Evolutionary conservation across 2,329 filamentous ascomycete genomes (phyloP).

Genomic region (Domatiomyces globalis): DNA sequence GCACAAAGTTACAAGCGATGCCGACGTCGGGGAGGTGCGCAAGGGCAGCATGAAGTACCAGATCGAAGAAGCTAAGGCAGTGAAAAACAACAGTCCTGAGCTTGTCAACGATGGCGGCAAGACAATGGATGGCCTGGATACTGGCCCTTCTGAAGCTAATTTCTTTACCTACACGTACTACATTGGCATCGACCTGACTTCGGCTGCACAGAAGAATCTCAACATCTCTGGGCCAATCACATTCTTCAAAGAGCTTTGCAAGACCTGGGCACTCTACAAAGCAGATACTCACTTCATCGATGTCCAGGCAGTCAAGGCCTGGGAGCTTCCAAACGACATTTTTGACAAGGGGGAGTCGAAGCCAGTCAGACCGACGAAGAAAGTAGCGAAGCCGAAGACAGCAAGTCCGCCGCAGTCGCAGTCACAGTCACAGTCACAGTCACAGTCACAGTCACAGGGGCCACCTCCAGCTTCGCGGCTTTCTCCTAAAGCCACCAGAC

Average conservation of each 20-base stretch:
- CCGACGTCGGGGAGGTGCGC: conserved; percentile 48
- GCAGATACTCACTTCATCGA: conserved; percentile 62
- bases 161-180: conserved; percentile 89
- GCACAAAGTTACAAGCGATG: conserved; percentile 52
- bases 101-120: conserved; percentile 33
- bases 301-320: conserved; percentile 74
- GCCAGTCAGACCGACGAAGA: conserved; percentile 46
- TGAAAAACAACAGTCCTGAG: conserved; percentile 36
- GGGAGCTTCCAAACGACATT: conserved; percentile 76
- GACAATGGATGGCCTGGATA: conserved; percentile 27
- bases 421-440: neutral
- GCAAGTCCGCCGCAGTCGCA: neutral
- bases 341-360: conserved; percentile 61
- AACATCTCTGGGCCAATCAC: conserved; percentile 59
- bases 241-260: conserved; percentile 75
- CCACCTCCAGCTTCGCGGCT: neutral
- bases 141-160: conserved; percentile 26
- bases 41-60: conserved; percentile 49
- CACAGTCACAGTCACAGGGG: neutral
- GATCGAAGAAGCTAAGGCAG: conserved; percentile 37
- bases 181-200: conserved; percentile 46
- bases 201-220: conserved; percentile 34
- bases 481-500: neutral
- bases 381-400: conserved; percentile 19
- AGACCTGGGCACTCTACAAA: conserved; percentile 60